phyloP scores from a whole-genome alignment of 2,329 filamentous ascomycete species.

The Rutstroemia sp. region DNA sequence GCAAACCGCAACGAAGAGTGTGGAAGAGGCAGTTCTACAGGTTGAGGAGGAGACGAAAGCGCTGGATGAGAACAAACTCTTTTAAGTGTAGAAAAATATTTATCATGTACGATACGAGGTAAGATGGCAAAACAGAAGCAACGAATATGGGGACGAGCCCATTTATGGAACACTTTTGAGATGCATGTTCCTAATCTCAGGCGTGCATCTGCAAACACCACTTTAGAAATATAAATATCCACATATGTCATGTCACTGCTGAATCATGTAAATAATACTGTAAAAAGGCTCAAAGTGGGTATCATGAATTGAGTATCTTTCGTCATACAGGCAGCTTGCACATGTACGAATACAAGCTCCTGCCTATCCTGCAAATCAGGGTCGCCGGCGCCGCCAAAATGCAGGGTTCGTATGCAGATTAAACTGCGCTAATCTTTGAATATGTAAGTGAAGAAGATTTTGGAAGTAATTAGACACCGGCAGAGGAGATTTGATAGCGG shows the following conservation, averaged over 20 bases:
- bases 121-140: too few relatives aligned
- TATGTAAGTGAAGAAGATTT: background rate
- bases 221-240: background rate
- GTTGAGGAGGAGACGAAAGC: background rate
- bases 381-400: constrained; percentile 2
- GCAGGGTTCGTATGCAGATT: constrained; percentile 2
- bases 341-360: constrained; percentile 1
- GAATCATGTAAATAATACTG: background rate
- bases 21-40: background rate
- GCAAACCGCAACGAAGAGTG: background rate
- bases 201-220: background rate
- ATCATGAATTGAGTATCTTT: constrained; percentile 10
- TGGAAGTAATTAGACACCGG: background rate
- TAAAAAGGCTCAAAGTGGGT: background rate
- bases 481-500: too few relatives aligned
- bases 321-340: constrained; percentile 3
- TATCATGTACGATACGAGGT: background rate
- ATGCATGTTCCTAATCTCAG: too few relatives aligned
- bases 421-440: constrained; percentile 6
- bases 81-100: constrained; percentile 2
- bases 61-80: constrained; percentile 1
- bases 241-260: background rate
- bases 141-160: background rate
- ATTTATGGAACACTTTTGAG: background rate
- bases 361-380: background rate